These are phyloP conservation scores for Rhododendron ferrugineum DNA, from an alignment of 148 eudicot genomes.

Conservation along the genomic window DNA sequence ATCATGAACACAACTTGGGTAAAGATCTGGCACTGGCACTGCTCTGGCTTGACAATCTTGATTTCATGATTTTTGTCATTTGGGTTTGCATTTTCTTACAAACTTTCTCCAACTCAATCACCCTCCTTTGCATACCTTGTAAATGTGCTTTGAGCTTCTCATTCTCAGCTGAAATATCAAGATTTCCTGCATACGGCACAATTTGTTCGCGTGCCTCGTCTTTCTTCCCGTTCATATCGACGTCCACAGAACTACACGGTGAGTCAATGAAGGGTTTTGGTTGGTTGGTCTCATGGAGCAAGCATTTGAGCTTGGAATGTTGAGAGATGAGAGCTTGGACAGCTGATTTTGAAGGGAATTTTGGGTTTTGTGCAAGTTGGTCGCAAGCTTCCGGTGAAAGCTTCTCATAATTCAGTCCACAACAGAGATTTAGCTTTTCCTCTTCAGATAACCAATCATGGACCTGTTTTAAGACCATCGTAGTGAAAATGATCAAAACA, in stretches of 20 bases:
- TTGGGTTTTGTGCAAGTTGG: slow-evolving; percentile 49
- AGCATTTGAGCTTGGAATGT: slow-evolving; percentile 47
- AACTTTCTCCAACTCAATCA: slow-evolving; percentile 62
- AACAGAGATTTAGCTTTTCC: slow-evolving; percentile 46
- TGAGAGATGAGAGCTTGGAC: slow-evolving; percentile 49
- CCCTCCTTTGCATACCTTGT: slow-evolving; percentile 72
- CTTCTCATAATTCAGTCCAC: slow-evolving; percentile 60
- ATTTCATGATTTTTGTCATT: slow-evolving; percentile 61
- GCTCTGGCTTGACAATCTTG: slow-evolving; percentile 38
- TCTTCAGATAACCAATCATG: slow-evolving; percentile 67
- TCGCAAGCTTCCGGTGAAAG: slow-evolving; percentile 49
- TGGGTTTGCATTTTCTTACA: slow-evolving; percentile 71
- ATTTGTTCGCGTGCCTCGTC: slow-evolving; percentile 29
- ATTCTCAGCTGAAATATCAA: slow-evolving; percentile 39
- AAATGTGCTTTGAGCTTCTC: slow-evolving; percentile 53
- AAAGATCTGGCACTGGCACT: slow-evolving; percentile 41
- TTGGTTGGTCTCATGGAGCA: slow-evolving; percentile 37
- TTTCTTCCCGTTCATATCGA: slow-evolving; percentile 9
- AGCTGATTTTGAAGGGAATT: slow-evolving; percentile 52
- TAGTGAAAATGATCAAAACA: not conserved
- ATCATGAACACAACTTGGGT: slow-evolving; percentile 63
- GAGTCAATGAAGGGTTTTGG: slow-evolving; percentile 24
- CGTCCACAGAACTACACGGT: slow-evolving; percentile 19
- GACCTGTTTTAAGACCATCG: slow-evolving; percentile 35
- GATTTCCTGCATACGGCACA: slow-evolving; percentile 42